Evolutionary conservation across 1,284 basidiomycete genomes (phyloP).

Genomic region (Fistulina hepatica): DNA sequence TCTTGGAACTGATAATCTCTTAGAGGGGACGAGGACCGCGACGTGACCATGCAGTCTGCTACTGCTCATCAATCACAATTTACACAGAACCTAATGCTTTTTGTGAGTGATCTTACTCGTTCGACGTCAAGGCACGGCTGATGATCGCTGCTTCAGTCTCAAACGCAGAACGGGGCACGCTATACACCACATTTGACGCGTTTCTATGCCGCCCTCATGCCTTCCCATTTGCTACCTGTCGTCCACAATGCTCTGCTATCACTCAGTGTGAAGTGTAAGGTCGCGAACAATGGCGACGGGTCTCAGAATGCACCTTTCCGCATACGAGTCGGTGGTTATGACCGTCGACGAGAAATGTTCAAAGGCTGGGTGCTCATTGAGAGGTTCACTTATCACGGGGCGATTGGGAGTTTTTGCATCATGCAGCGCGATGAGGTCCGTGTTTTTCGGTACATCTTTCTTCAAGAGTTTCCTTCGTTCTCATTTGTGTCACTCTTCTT

Average conservation of each 20-base stretch:
- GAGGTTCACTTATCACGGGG: conserved; percentile 33
- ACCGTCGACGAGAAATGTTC: conserved; percentile 46
- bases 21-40: conserved; percentile 38
- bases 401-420: conserved; percentile 49
- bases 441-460: conserved; percentile 11
- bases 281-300: not conserved
- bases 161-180: conserved; percentile 57
- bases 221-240: conserved; percentile 38
- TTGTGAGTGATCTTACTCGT: conserved; percentile 30
- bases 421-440: conserved; percentile 55
- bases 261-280: conserved; percentile 35
- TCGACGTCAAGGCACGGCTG: not conserved
- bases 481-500: conserved; percentile 3
- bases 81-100: conserved; percentile 49
- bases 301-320: conserved; percentile 32
- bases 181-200: conserved; percentile 67
- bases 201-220: conserved; percentile 55
- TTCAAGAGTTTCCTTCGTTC: not conserved
- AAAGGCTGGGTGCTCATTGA: conserved; percentile 66
- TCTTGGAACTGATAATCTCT: not conserved
- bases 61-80: conserved; percentile 38
- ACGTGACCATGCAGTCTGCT: conserved; percentile 41
- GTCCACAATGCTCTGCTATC: conserved; percentile 39
- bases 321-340: conserved; percentile 55
- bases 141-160: conserved; percentile 36